These are phyloP conservation scores for Lotmaria passim DNA, from an alignment of 208 protist genomes.

Conservation along the genomic window DNA sequence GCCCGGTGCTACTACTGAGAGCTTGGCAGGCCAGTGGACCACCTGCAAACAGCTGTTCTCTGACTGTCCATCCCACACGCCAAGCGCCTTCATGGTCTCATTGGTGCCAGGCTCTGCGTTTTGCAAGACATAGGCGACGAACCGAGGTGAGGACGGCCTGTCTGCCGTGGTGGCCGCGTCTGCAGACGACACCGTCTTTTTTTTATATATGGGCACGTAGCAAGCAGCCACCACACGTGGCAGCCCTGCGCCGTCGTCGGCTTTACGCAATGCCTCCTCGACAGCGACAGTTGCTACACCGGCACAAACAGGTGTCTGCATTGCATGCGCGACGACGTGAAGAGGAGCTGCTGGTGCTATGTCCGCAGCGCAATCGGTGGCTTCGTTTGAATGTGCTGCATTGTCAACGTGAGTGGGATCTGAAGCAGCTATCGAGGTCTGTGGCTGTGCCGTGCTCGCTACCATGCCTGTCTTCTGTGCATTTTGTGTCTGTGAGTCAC, in stretches of 20 bases:
- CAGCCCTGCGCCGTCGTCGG: background rate
- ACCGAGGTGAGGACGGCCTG: background rate
- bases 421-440: too few species aligned
- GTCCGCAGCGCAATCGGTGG: too few species aligned
- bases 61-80: conserved; percentile 2
- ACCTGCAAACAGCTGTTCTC: conserved; percentile 24
- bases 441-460: too few species aligned
- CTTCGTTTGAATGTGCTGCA: too few species aligned
- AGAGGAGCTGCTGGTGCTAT: too few species aligned
- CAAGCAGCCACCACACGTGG: conserved; percentile 1
- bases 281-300: too few species aligned
- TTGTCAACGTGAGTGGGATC: too few species aligned
- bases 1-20: background rate
- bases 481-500: too few species aligned
- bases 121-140: conserved; percentile 1
- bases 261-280: background rate
- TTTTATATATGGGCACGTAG: background rate
- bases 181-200: too few species aligned
- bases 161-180: background rate
- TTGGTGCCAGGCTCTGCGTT: background rate
- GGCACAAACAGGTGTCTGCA: background rate
- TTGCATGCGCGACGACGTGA: background rate
- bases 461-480: too few species aligned
- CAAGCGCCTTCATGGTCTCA: background rate
- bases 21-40: conserved; percentile 10